A percentile compares a stretch with the other conserved stretches of the same genome.
These are phyloP conservation scores for Alisma plantagoaquatica DNA, from an alignment of 106 monocot species.

Conservation along the genomic window DNA sequence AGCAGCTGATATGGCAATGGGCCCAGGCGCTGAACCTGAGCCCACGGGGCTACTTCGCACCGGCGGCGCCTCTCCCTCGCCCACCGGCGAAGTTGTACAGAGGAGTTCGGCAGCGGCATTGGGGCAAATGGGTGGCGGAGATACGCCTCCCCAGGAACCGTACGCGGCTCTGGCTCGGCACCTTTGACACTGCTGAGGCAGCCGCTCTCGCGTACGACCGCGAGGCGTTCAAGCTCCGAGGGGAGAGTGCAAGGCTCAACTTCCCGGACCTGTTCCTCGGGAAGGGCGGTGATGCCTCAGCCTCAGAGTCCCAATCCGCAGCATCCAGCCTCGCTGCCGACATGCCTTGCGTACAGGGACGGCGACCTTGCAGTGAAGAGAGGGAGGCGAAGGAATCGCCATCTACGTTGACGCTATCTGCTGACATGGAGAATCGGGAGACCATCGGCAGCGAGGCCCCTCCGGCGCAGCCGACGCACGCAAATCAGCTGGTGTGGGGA, in stretches of 20 bases:
- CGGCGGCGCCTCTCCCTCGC: not conserved
- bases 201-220: conserved; percentile 88
- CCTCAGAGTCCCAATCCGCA: too few species aligned
- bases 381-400: not conserved
- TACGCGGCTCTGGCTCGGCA: conserved; percentile 87
- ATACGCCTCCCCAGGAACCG: conserved; percentile 69
- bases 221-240: conserved; percentile 82
- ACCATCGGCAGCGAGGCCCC: not conserved
- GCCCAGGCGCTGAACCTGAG: not conserved
- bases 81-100: conserved; percentile 44
- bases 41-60: not conserved
- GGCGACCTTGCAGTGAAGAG: not conserved
- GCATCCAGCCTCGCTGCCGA: too few species aligned
- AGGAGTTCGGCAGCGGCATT: conserved; percentile 60
- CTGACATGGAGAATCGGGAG: not conserved
- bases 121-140: conserved; percentile 74
- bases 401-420: not conserved
- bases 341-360: too few species aligned
- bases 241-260: conserved; percentile 81
- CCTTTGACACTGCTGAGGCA: conserved; percentile 91
- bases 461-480: not conserved
- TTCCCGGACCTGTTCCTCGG: conserved; percentile 74
- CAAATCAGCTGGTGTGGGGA: conserved; percentile 26
- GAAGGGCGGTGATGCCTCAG: conserved; percentile 16
- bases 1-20: conserved; percentile 24